Base-by-base conservation (phyloP, 1,284 basidiomycete genomes). In the Ceratobasidium sp. region DNA sequence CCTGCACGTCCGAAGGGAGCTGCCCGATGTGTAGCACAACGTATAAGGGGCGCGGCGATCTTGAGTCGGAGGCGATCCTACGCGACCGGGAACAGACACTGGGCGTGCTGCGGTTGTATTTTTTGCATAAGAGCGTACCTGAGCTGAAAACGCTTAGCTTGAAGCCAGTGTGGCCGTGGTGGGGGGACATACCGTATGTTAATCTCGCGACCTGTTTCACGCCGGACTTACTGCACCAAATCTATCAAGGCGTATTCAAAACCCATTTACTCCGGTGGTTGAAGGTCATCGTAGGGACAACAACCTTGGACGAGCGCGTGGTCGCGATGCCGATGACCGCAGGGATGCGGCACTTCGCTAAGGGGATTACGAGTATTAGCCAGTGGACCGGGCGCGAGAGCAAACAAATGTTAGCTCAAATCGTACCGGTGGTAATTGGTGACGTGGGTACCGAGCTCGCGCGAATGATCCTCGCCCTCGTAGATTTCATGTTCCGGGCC, bases 321-420 rank as follows among this genome's bases (percentile, higher is more conserved):
- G n/a, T n/a, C 5, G 17, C 64, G 0, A 66, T 66, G 64, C 50
- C 50, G 47, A 29, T 4, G 11, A 33, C 33, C 11, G 48, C 4
- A 7, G 64, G 64, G 33, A 22, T 66, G 50, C 8, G 22, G n/a
- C 64, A 53, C 31, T 66, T 66, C 33, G 1, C 64, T 11, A 66
- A 53, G 27, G 60, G 60, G 41, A 48, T 63, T 14, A 63, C 22
- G 6, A 11, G 36, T 41, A 11, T 4, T 41, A 41, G 29, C 14
- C 80, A 81, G 59, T 80, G 79, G 78, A 82, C 82, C 1, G 82
- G 82, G 1, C 76, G 36, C 7, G 80, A 83, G 73, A 60, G 78
- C 66, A 80, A 81, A 36, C 79, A 84, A 44, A 84, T 86, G 14
- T 80, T 80, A 53, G 72, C 71, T 17, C 63, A 65, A 33, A n/a